These are phyloP conservation scores for Populus alba DNA, from an alignment of 345 rosid species.

Conservation along the genomic window DNA sequence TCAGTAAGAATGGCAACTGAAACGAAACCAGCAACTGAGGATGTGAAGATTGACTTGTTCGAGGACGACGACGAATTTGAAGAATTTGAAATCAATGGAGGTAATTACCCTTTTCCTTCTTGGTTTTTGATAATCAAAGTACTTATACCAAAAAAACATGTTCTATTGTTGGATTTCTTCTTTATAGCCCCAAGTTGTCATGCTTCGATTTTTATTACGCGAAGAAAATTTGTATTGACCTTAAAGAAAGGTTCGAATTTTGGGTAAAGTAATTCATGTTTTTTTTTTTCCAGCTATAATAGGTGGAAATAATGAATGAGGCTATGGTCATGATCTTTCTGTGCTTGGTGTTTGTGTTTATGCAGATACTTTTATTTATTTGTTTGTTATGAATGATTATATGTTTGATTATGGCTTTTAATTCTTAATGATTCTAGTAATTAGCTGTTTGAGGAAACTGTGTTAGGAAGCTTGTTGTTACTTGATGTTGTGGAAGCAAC, in stretches of 20 bases:
- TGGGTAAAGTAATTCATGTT: neutral
- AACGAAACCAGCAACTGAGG: constrained; percentile 50
- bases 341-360: neutral
- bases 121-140: neutral
- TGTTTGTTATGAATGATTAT: neutral
- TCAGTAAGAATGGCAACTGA: constrained; percentile 51
- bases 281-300: too few relatives aligned
- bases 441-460: neutral
- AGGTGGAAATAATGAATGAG: neutral
- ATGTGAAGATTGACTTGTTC: constrained; percentile 80
- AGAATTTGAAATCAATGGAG: constrained; percentile 69
- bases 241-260: neutral
- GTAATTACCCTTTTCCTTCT: constrained; percentile 13
- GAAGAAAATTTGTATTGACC: neutral
- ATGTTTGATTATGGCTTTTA: neutral
- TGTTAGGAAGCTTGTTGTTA: neutral
- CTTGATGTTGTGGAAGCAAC: neutral
- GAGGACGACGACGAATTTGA: constrained; percentile 97
- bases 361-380: neutral
- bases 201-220: neutral
- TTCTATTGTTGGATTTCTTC: neutral
- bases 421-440: neutral
- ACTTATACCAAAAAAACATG: neutral
- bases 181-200: neutral
- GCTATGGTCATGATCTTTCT: neutral